Base-by-base conservation (phyloP, 2,329 filamentous ascomycete species). In the Cercospora sp. region DNA sequence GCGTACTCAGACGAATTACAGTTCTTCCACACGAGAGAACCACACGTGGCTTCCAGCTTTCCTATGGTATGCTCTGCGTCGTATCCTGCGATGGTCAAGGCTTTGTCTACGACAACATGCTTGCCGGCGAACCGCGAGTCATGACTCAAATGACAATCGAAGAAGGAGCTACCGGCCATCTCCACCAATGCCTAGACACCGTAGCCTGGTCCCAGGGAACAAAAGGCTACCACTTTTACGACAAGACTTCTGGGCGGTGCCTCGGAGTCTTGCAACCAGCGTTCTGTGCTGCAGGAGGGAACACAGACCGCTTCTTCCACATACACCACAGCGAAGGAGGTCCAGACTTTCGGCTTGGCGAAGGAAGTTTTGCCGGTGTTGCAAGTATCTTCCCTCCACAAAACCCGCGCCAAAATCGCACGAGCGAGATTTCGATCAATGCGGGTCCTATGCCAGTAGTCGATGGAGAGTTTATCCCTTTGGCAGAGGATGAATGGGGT, bases 41-140 rank as follows among this genome's bases (percentile, higher is more conserved):
- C 71, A 83, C 80, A 1, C 75, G 82, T 74, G 82, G 82, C 12
- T 84, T 83, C 60, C 82, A 83, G 66, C 72, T 84, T 18, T 80
- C 79, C 1, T 79, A 79, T 67, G 75, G 77, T 67, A 82, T 80
- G 0, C 77, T 84, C 2, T 83, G 82, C 64, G 82, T 84, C 7
- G 82, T 83, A 0, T 83, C 82, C 0, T 80, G 75, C 13, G 70
- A 83, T 64, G 81, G 80, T 2, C 74, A 79, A 33, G 82, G 81
- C 1, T 83, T 82, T 70, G 81, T 84, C 1, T 84, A 83, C 67
- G 80, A 83, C 13, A 57, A 60, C 64, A 78, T 83, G 28, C 61
- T 67, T 8, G 42, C 55, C 0, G 74, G 75, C 2, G 76, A 78
- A 9, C 80, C 81, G 0, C 69, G 36, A 6, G 68, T 80, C 67